phyloP scores from a whole-genome alignment of 768 basidiomycete species.

The Calvatia gigantea region DNA sequence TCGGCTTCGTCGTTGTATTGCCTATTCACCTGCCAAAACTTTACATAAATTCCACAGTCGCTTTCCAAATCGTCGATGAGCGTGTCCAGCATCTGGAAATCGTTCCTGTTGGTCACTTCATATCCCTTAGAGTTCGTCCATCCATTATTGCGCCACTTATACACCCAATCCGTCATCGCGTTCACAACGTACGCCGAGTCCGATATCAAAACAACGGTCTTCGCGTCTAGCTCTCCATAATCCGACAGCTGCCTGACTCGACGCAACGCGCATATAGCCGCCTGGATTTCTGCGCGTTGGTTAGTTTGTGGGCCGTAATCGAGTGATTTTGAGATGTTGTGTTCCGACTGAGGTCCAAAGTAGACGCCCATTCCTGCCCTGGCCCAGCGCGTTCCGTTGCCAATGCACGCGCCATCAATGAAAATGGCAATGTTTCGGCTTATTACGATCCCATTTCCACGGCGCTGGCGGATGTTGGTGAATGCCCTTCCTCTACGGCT shows the following conservation, averaged over 20 bases:
- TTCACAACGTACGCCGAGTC: slow-evolving; percentile 12
- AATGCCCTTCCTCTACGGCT: background rate
- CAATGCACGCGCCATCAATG: slow-evolving; percentile 11
- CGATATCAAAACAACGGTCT: background rate
- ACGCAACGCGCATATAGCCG: background rate
- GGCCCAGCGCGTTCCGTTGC: slow-evolving; percentile 11
- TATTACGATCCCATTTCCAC: background rate
- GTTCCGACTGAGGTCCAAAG: background rate
- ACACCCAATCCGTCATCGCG: slow-evolving; percentile 11
- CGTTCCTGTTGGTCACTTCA: slow-evolving; percentile 7
- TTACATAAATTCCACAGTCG: background rate
- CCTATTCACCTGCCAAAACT: slow-evolving; percentile 7
- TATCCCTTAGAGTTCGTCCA: slow-evolving; percentile 9
- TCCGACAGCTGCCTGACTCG: background rate
- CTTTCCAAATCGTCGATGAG: slow-evolving; percentile 3
- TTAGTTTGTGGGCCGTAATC: slow-evolving; percentile 2
- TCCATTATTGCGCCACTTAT: slow-evolving; percentile 8
- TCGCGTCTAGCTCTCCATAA: background rate
- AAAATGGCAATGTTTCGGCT: slow-evolving; percentile 5
- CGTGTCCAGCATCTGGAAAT: slow-evolving; percentile 5
- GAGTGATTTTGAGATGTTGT: slow-evolving; percentile 3
- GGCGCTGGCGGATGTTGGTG: background rate
- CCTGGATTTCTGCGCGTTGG: slow-evolving; percentile 7
- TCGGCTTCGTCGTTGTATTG: background rate
- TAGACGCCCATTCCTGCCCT: slow-evolving; percentile 12